Base-by-base conservation (phyloP, 257 asterid genomes). In the Hygrophila difformis region DNA sequence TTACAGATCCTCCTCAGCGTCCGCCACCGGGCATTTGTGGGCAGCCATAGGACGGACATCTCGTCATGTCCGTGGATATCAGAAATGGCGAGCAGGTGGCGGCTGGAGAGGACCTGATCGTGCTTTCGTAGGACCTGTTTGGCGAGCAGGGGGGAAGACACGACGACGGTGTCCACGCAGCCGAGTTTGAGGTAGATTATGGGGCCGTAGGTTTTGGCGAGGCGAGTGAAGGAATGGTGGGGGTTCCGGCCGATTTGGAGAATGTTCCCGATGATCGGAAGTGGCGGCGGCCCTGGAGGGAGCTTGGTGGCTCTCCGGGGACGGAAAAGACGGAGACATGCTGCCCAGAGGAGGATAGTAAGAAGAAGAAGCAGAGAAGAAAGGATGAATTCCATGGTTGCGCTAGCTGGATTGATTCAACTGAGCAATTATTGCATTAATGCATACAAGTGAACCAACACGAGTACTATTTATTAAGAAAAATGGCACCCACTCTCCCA, bases 171-270 rank as follows among this genome's bases (percentile, higher is more conserved):
- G 37, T 50, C 23, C 12, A 19, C 35, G 47, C 51, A 34, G 13
- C 72, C 76, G 1, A 69, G 63, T 44, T 61, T 56, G 14, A 64
- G 60, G 24, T 49, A 49, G 66, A 69, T 64, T 0, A 69, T 16
- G 28, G 72, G 72, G 56, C 65, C 68, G 29, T 59, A 31, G 0
- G 2, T 49, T 53, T 41, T 43, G 14, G 67, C 39, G 7, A 65
- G 72, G 12, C 34, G 18, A 15, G 60, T 28, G 0, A 52, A 24
- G 31, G 60, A 44, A 35, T 1, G 5, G 46, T 60, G 66, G 3
- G 60, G 60, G 22, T 44, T 60, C 36, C 2, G 37, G 16, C 60
- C 66, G 2, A 60, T 38, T 23, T 40, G 15, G 28, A 28, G 20
- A 15, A 59, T 39, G 19, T 51, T 51, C 21, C 65, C 65, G 3